These are phyloP conservation scores for Xylariaceae sp. DNA, from an alignment of 2,329 filamentous ascomycete species.

Conservation along the genomic window DNA sequence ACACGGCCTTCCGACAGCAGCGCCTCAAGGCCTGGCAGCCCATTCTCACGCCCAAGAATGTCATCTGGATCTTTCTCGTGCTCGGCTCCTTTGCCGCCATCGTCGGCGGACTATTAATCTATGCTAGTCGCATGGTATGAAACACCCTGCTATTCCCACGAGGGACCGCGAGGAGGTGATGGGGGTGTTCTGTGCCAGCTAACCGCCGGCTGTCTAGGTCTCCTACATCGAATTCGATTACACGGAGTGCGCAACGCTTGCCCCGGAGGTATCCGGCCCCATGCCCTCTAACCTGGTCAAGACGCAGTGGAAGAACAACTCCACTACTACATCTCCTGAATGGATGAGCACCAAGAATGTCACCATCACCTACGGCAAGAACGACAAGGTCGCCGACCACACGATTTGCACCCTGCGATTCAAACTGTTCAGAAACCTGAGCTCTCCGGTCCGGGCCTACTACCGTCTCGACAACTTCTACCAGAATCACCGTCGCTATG, in stretches of 20 bases:
- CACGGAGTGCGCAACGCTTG: constrained; percentile 62
- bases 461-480: constrained; percentile 98
- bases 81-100: constrained; percentile 84
- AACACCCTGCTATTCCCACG: not conserved
- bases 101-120: constrained; percentile 81
- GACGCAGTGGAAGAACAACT: constrained; percentile 62
- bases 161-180: not conserved
- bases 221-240: constrained; percentile 92
- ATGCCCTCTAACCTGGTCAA: constrained; percentile 57
- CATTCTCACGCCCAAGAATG: constrained; percentile 88
- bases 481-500: constrained; percentile 96
- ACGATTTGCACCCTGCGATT: constrained; percentile 70
- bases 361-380: constrained; percentile 32
- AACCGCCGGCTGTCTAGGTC: constrained; percentile 50
- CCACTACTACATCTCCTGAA: constrained; percentile 33
- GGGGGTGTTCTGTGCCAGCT: not conserved
- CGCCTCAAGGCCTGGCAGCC: constrained; percentile 99
- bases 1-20: constrained; percentile 96
- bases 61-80: constrained; percentile 60
- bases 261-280: constrained; percentile 38
- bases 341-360: constrained; percentile 36
- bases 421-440: constrained; percentile 70
- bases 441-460: constrained; percentile 82
- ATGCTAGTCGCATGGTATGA: constrained; percentile 72
- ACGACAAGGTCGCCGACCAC: constrained; percentile 18